Base-by-base conservation (phyloP, 768 basidiomycete genomes). In the Boletus rubroflammeus region DNA sequence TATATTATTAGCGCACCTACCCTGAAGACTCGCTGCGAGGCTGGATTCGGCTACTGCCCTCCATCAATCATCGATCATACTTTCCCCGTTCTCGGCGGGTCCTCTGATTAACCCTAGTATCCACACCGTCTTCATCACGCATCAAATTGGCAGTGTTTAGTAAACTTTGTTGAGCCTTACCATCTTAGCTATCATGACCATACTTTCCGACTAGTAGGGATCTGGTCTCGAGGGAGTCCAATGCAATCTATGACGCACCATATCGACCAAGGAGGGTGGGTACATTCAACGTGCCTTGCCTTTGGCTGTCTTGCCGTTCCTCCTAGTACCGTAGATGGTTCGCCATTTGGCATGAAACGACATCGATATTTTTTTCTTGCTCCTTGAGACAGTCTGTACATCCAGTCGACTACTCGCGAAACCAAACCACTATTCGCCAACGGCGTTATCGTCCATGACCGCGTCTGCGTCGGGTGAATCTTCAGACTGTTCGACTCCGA, bases 401-500 rank as follows among this genome's bases (percentile, higher is more conserved):
- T 41, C 19, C 32, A 56, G n/a, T 23, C 13, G 4, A 47, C 39
- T 46, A 51, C 21, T 23, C 26, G 3, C 8, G 7, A 32, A 44
- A 23, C 21, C 4, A 36, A 34, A 17, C 29, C 39, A 34, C 62
- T 65, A 76, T 48, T 77, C 75, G 8, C 71, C 67, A n/a, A 51
- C 58, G 36, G 57, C 56, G 47, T 66, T 68, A 19, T 77, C 77
- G 26, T 77, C 76, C 76, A 78, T 78, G n/a, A 70, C 71, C 7
- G 72, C 69, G 49, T 79, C 78, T 32, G 66, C 72, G 44, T 73
- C 75, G 34, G 70, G 62, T 17, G 68, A 73, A 52, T 81, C 81
- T 53, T 81, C 81, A 9, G 81, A 77, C 56, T 91, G 88, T 63
- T 92, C 90, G 45, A 93, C 86, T 43, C 86, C 86, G 49, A 93